These are phyloP conservation scores for Naematelia encephala DNA, from an alignment of 768 basidiomycete genomes.

Conservation along the genomic window DNA sequence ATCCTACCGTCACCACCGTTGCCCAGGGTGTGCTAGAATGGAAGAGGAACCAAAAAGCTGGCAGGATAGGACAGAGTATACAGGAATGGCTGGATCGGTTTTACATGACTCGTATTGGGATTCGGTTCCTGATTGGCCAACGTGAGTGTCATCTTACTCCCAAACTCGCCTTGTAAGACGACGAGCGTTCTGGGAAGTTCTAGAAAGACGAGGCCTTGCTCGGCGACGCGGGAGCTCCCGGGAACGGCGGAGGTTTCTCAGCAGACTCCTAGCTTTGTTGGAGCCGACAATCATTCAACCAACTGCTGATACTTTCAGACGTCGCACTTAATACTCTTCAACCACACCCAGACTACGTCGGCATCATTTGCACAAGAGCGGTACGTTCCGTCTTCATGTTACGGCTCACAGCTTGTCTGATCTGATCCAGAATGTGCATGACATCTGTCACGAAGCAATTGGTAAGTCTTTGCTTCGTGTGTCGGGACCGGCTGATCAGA, in stretches of 20 bases:
- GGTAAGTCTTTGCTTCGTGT: conserved; percentile 18
- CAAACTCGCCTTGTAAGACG: no score
- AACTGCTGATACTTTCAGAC: conserved; percentile 55
- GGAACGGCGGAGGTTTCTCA: no score
- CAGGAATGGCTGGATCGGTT: conserved; percentile 96
- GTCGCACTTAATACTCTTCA: conserved; percentile 90
- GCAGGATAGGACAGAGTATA: conserved; percentile 60
- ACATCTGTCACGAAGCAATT: conserved; percentile 97
- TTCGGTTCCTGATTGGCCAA: conserved; percentile 94
- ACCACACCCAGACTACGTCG: conserved; percentile 84
- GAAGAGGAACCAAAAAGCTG: conserved; percentile 70
- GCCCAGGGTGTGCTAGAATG: conserved; percentile 90
- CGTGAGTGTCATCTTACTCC: conserved; percentile 68
- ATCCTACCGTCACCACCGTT: conserved; percentile 95
- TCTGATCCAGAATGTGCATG: conserved; percentile 73
- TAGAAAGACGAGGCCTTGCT: no score
- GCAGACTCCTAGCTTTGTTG: no score
- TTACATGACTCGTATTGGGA: conserved; percentile 76
- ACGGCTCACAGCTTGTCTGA: conserved; percentile 15
- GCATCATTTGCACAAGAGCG: conserved; percentile 92
- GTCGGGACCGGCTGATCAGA: background rate
- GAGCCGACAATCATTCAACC: no score
- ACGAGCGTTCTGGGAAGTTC: no score
- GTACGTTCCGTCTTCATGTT: conserved; percentile 56
- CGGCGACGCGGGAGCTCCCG: no score